A percentile compares a stretch with the other conserved stretches of the same genome.
These are phyloP conservation scores for Xylaria longipes DNA, from an alignment of 495 filamentous ascomycete species.

Conservation along the genomic window DNA sequence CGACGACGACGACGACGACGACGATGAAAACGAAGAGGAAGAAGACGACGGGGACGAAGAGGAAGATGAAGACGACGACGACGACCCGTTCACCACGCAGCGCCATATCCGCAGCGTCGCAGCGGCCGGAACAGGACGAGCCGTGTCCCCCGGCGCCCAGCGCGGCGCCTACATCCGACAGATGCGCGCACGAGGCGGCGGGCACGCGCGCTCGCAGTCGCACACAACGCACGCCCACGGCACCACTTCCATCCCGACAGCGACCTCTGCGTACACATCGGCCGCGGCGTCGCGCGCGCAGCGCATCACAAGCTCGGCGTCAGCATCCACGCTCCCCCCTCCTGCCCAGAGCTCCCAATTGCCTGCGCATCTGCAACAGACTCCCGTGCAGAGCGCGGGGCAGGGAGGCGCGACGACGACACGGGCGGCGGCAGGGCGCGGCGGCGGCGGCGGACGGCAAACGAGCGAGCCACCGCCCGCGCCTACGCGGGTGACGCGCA, in stretches of 20 bases:
- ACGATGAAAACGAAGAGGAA: constrained; percentile 3
- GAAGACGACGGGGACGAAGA: constrained; percentile 28
- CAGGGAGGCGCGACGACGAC: constrained; percentile 9
- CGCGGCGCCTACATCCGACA: constrained; percentile 20
- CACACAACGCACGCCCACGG: constrained; percentile 4
- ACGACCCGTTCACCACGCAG: constrained; percentile 36
- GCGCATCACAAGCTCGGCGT: constrained; percentile 24
- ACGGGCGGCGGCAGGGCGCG: constrained; percentile 22
- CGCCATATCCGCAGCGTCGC: constrained; percentile 32
- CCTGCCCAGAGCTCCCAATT: constrained; percentile 1
- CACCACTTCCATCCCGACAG: constrained; percentile 20
- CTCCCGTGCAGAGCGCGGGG: constrained; percentile 18
- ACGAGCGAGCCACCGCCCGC: constrained; percentile 35
- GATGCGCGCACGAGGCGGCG: constrained; percentile 26
- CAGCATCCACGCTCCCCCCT: constrained; percentile 13
- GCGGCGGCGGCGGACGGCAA: constrained; percentile 30
- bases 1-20: constrained; percentile 13
- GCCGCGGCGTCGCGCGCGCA: constrained; percentile 27
- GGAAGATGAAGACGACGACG: constrained; percentile 37
- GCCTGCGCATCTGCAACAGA: constrained; percentile 25
- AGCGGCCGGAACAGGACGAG: constrained; percentile 15
- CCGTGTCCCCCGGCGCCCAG: constrained; percentile 21
- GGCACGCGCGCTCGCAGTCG: constrained; percentile 23
- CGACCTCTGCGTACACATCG: constrained; percentile 4
- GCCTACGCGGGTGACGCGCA: constrained; percentile 39